Conservation (phyloP, 1,284 basidiomycete species). For the Amylostereum areolatum region DNA sequence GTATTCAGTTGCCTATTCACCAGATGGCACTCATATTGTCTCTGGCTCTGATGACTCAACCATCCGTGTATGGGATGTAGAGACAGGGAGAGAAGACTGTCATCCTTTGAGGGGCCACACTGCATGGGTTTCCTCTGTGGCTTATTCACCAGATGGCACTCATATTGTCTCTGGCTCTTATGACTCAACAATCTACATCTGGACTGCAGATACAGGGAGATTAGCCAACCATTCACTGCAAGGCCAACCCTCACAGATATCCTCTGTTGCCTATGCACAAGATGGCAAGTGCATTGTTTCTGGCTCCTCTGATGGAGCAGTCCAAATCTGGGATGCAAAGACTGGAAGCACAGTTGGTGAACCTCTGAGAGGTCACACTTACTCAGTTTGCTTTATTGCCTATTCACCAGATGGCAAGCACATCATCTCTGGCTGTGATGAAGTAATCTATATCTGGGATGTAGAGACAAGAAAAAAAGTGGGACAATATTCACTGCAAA, state of each 20-base stretch:
- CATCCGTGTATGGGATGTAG: constrained; percentile 9
- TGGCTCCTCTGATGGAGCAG: neutral
- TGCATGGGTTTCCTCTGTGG: neutral
- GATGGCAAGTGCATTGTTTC: neutral
- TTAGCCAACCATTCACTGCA: neutral
- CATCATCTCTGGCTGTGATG: neutral
- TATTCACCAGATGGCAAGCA: neutral
- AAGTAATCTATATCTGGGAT: neutral
- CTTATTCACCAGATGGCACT: neutral
- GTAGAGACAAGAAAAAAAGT: too few relatives aligned
- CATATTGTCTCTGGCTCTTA: constrained; percentile 8
- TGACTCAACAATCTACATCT: constrained; percentile 7
- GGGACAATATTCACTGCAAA: constrained; percentile 3
- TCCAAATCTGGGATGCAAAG: neutral
- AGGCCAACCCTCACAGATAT: constrained; percentile 2
- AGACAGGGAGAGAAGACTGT: neutral
- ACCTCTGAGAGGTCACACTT: neutral
- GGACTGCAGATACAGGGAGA: constrained; percentile 5
- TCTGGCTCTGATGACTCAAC: constrained; percentile 9
- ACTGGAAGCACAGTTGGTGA: neutral
- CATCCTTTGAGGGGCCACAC: constrained; percentile 6
- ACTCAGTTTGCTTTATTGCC: neutral
- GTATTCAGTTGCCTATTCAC: neutral
- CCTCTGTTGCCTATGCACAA: neutral
- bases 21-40: neutral